Base-by-base conservation (phyloP, 2,329 filamentous ascomycete species). In the Aureobasidium sp. region DNA sequence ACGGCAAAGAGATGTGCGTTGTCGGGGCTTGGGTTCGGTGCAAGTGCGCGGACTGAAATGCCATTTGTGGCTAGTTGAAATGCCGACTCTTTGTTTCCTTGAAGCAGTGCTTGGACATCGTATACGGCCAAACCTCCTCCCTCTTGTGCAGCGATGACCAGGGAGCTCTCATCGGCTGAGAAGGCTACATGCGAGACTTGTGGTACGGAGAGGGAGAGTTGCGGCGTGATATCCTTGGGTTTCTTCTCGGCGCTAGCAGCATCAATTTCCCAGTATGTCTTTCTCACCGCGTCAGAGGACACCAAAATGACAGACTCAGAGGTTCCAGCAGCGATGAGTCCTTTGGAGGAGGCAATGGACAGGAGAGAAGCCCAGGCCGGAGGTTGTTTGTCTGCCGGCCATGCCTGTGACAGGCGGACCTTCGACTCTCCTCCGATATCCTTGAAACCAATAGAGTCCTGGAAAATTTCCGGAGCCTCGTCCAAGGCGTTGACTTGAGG, bases 121-220 rank as follows among this genome's bases (percentile, higher is more conserved):
- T 96, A 97, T 2, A 96, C 87, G 4, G 89, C 88, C 65, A 99
- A 77, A 5, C 92, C 91, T 37, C 91, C 89, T 12, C 89, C 89
- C 61, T 83, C 80, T 74, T 96, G 90, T 2, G 90, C 90, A 12
- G 90, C 91, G 29, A 97, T 79, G 39, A 96, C 83, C 64, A 99
- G 79, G 68, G 88, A 91, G 68, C 85, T 85, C 72, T 97, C 95
- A 69, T 95, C 90, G n/a, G 90, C 84, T 0, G 91, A 93, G 73
- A 99, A 99, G 17, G 87, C 86, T 24, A 99, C 81, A 73, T 99
- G 94, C 12, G 91, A 95, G 60, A 96, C 83, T 68, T 88, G 86
- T 70, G 89, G 84, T 69, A 95, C 82, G 1, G 86, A 79, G 7
- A 97, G 82, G 63, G 81, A 87, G 57, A 89, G 78, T 72, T 93